Conservation (phyloP, 257 asterid genomes). For the Solanum medicagineum region DNA sequence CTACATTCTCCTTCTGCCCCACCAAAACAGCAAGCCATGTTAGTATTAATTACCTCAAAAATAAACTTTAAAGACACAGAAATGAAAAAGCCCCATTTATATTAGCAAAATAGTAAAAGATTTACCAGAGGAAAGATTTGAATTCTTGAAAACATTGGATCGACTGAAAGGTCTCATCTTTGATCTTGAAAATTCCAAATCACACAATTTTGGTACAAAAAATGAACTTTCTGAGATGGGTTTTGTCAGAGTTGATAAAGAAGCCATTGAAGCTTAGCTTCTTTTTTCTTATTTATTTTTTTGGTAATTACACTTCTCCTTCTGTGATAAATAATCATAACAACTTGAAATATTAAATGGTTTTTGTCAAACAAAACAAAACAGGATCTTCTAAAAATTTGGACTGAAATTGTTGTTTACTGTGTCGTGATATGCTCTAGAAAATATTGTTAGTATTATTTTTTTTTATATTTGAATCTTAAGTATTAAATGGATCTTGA, state of each 20-base stretch:
- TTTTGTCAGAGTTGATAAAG: constrained; percentile 11
- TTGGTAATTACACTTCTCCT: too few species aligned
- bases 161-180: constrained; percentile 8
- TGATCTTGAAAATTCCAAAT: constrained; percentile 19
- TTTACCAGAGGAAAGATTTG: constrained; percentile 42
- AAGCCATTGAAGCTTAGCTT: constrained; percentile 17
- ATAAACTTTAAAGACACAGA: too few species aligned
- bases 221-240: constrained; percentile 28
- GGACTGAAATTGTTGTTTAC: neutral
- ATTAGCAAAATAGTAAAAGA: neutral
- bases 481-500: too few species aligned
- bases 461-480: too few species aligned
- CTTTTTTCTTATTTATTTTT: too few species aligned
- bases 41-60: neutral
- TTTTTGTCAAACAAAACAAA: neutral
- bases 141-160: constrained; percentile 19
- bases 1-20: constrained; percentile 22
- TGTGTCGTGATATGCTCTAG: neutral
- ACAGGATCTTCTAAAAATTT: neutral
- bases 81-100: too few species aligned
- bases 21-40: neutral
- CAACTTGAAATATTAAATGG: neutral
- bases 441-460: neutral
- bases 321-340: neutral
- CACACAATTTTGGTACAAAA: neutral